Base-by-base conservation (phyloP, 768 basidiomycete species). In the Russula virescens region DNA sequence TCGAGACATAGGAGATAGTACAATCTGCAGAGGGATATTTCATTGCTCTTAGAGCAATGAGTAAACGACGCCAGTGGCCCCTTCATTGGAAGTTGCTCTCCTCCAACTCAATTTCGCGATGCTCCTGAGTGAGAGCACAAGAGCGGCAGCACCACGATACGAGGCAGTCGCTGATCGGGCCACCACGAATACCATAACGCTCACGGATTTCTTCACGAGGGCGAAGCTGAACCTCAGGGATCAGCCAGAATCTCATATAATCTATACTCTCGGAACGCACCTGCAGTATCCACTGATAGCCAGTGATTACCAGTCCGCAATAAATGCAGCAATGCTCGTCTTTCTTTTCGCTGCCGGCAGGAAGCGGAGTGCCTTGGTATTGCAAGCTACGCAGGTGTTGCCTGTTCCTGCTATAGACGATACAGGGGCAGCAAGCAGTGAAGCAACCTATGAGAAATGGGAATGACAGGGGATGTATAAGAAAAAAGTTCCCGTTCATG, bases 281-380 rank as follows among this genome's bases (percentile, higher is more conserved):
- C 75, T 80, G 78, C 63, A 81, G 65, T n/a, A n/a, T n/a, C n/a
- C n/a, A n/a, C n/a, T n/a, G n/a, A n/a, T 72, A 57, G 25, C 76
- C 51, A 21, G 19, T 75, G 48, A 68, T 3, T 0, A 54, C 53
- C 2, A 80, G 61, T 31, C 62, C 62, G n/a, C 70, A 72, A 51
- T 80, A 73, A 6, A 79, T 47, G 54, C 68, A 68, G 67, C 81
- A 81, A 60, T 79, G 75, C 11, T 67, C 59, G 34, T 54, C 66
- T 67, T 71, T 77, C 51, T 62, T 63, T 2, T 77, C 75, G 10
- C 77, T 78, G 18, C 72, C 71, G 26, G 73, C 69, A 6, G 75
- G 76, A 60, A 79, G 74, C 23, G 77, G 73, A 11, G 60, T 64
- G 40, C 78, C 79, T 19, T 75, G 67, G 1, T 43, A 40, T 25